phyloP scores from a whole-genome alignment of 2,329 filamentous ascomycete species.

The Colletotrichum lindemuthianum region DNA sequence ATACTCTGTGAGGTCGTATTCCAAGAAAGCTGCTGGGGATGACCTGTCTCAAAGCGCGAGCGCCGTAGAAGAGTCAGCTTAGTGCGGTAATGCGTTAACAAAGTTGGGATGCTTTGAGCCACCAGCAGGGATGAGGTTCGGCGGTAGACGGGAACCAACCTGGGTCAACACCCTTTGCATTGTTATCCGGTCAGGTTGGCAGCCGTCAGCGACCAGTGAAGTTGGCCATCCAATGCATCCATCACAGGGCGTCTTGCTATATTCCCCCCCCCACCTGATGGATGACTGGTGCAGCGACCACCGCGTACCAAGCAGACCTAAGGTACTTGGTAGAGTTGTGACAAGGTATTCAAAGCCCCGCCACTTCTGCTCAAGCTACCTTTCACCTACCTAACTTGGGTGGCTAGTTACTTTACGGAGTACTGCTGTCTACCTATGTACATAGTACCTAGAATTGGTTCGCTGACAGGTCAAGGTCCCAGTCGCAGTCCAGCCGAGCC shows the following conservation, averaged over 20 bases:
- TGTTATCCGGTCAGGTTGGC: slow-evolving; percentile 10
- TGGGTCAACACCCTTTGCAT: slow-evolving; percentile 2
- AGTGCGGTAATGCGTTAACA: slow-evolving; percentile 15
- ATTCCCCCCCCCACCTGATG: background rate
- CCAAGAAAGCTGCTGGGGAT: slow-evolving; percentile 16
- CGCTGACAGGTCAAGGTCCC: too few relatives aligned
- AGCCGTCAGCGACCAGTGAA: background rate
- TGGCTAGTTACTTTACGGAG: too few relatives aligned
- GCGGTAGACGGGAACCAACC: slow-evolving; percentile 18
- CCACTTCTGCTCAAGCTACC: slow-evolving; percentile 8
- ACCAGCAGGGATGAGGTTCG: slow-evolving; percentile 18
- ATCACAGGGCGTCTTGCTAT: slow-evolving; percentile 11
- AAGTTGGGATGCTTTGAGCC: slow-evolving; percentile 9
- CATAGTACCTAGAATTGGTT: too few relatives aligned
- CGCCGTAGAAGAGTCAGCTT: slow-evolving; percentile 20
- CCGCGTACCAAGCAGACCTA: slow-evolving; percentile 20
- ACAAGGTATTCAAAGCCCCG: slow-evolving; percentile 25
- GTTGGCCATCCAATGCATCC: background rate
- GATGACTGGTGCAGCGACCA: slow-evolving; percentile 22
- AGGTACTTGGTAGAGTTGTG: too few relatives aligned
- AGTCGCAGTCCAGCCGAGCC: too few relatives aligned
- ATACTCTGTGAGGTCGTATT: slow-evolving; percentile 17
- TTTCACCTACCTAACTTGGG: too few relatives aligned
- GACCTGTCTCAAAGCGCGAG: background rate
- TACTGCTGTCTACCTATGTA: too few relatives aligned